A percentile compares a stretch with the other conserved stretches of the same genome.
phyloP scores from a whole-genome alignment of 2,329 filamentous ascomycete genomes.

The Ilyonectria sp. region DNA sequence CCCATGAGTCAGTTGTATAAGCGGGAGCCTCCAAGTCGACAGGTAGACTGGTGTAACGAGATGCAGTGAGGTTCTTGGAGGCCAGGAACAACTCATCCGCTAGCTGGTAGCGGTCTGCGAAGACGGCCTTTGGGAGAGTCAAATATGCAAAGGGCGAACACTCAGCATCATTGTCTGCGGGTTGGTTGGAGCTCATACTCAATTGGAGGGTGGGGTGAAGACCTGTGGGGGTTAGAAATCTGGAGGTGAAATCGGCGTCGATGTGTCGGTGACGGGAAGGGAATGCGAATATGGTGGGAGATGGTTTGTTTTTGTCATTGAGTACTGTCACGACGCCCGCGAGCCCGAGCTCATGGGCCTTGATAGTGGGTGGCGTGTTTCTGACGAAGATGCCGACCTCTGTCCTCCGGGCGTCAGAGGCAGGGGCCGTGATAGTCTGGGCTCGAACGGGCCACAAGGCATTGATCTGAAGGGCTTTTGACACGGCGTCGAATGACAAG shows the following conservation, averaged over 20 bases:
- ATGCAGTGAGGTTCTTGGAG: slow-evolving; percentile 81
- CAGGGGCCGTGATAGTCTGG: slow-evolving; percentile 58
- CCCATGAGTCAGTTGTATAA: slow-evolving; percentile 84
- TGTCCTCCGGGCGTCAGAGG: slow-evolving; percentile 67
- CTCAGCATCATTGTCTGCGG: slow-evolving; percentile 66
- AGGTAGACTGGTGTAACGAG: slow-evolving; percentile 80
- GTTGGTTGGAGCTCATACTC: slow-evolving; percentile 67
- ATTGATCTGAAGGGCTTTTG: slow-evolving; percentile 75
- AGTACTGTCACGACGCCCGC: slow-evolving; percentile 85
- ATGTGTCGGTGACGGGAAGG: slow-evolving; percentile 81
- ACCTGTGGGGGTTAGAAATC: slow-evolving; percentile 80
- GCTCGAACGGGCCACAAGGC: slow-evolving; percentile 71
- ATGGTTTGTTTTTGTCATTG: slow-evolving; percentile 80
- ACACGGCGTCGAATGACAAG: slow-evolving; percentile 81
- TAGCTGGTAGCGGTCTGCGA: slow-evolving; percentile 91
- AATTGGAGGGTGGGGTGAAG: slow-evolving; percentile 87
- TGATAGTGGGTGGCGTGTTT: slow-evolving; percentile 71
- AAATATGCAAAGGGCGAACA: slow-evolving; percentile 86
- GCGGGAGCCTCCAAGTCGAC: slow-evolving; percentile 93
- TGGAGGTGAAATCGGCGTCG: slow-evolving; percentile 70
- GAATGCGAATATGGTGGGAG: slow-evolving; percentile 86
- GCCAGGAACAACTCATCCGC: slow-evolving; percentile 81
- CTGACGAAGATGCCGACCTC: slow-evolving; percentile 86
- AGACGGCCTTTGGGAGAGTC: slow-evolving; percentile 85
- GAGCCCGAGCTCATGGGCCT: slow-evolving; percentile 82